Evolutionary conservation across 495 filamentous ascomycete species (phyloP).

Genomic region (Daldinia decipiens): DNA sequence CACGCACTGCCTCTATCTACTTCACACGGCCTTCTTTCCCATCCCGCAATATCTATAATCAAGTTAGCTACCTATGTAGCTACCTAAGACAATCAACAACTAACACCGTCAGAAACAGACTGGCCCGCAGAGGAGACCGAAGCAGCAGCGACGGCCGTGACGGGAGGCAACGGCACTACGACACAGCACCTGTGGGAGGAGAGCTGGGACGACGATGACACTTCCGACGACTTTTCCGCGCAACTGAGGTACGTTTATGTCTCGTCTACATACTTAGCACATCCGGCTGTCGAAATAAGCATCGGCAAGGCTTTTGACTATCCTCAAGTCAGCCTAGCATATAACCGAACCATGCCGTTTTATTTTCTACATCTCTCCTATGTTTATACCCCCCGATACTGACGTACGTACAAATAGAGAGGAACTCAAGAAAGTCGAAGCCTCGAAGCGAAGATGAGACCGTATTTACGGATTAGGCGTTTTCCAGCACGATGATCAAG

Average conservation of each 20-base stretch:
- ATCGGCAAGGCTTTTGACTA: too few relatives aligned
- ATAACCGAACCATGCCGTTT: not conserved
- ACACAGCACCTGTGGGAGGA: slow-evolving; percentile 97
- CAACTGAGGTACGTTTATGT: slow-evolving; percentile 82
- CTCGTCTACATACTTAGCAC: too few relatives aligned
- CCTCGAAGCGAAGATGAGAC: slow-evolving; percentile 66
- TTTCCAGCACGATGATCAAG: not conserved
- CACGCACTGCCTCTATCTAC: not conserved
- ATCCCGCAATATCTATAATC: not conserved
- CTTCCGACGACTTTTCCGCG: slow-evolving; percentile 92
- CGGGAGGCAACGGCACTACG: slow-evolving; percentile 52
- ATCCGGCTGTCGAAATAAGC: too few relatives aligned
- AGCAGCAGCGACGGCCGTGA: slow-evolving; percentile 60
- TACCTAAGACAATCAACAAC: not conserved
- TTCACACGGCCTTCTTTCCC: not conserved
- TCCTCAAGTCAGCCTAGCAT: too few relatives aligned
- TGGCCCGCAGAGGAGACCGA: slow-evolving; percentile 90
- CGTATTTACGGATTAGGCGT: not conserved
- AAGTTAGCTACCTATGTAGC: not conserved
- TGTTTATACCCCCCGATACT: slow-evolving; percentile 18
- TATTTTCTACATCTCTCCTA: not conserved
- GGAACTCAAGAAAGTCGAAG: slow-evolving; percentile 91
- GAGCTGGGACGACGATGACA: slow-evolving; percentile 99
- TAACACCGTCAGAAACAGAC: slow-evolving; percentile 61
- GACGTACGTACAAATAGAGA: slow-evolving; percentile 67